Evolutionary conservation across 225 moss, liverwort and hornwort species (phyloP).

Genomic region (Straminergon stramineum): DNA sequence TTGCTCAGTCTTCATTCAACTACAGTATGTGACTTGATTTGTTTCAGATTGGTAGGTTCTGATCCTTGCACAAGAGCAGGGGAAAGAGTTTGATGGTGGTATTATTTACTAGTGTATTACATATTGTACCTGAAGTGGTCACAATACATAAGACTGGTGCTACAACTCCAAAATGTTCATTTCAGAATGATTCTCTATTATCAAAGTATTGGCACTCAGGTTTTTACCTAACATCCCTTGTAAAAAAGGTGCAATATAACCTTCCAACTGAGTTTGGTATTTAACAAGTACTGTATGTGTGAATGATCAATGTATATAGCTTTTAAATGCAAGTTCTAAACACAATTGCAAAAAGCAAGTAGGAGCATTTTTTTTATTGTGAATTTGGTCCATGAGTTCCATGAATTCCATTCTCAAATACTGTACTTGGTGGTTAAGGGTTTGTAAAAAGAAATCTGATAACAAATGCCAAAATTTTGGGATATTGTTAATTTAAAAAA

Average conservation of each 20-base stretch:
- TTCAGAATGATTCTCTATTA: neutral
- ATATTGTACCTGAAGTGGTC: neutral
- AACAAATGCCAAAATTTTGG: neutral
- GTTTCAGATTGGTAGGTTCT: neutral
- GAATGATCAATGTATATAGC: neutral
- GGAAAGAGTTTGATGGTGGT: neutral
- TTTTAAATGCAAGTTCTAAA: neutral
- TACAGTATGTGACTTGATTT: neutral
- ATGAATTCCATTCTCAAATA: neutral
- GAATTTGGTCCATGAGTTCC: too few species aligned
- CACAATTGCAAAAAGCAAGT: neutral
- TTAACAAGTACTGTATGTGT: neutral
- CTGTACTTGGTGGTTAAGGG: neutral
- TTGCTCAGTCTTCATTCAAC: neutral
- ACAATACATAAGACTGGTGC: neutral
- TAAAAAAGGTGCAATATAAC: neutral
- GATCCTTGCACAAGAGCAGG: neutral
- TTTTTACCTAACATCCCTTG: neutral
- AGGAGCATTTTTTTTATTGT: accelerated
- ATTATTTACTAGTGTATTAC: neutral
- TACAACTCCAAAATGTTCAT: neutral
- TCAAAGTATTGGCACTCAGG: too few species aligned
- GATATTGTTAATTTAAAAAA: neutral
- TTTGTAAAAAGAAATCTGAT: neutral
- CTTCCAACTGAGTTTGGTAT: neutral